A percentile compares a stretch with the other conserved stretches of the same genome.
phyloP scores from a whole-genome alignment of 1,139 yeast species.

The Candida frijolesensis region DNA sequence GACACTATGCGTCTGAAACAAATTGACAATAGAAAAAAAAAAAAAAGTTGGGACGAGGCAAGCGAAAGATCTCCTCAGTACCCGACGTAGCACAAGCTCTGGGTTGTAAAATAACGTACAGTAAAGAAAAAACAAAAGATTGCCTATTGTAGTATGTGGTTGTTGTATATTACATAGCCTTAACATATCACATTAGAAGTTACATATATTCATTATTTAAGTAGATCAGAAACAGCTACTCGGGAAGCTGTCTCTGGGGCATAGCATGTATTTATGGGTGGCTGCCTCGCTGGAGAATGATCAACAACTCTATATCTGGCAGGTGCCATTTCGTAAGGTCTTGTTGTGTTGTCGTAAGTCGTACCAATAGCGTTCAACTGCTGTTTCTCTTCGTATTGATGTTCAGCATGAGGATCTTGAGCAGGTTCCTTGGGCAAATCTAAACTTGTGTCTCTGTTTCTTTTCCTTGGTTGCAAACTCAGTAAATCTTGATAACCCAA shows the following conservation, averaged over 20 bases:
- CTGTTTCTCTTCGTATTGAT: background rate
- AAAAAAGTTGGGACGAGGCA: too few species aligned
- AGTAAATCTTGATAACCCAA: conserved; percentile 57
- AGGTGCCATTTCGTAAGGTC: background rate
- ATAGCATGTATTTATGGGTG: background rate
- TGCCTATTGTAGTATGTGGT: background rate
- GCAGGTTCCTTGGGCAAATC: conserved; percentile 12
- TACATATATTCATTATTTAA: background rate
- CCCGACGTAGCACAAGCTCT: too few species aligned
- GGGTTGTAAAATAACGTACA: too few species aligned
- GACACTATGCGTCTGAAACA: background rate
- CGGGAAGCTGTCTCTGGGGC: background rate
- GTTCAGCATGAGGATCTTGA: background rate
- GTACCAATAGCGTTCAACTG: background rate
- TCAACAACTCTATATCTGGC: conserved; percentile 1
- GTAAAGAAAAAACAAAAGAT: background rate
- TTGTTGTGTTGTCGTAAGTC: background rate
- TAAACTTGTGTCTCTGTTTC: conserved; percentile 16
- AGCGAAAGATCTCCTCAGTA: too few species aligned
- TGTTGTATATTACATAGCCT: background rate
- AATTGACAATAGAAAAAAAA: too few species aligned
- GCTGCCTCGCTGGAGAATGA: background rate
- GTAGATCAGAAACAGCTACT: conserved; percentile 1
- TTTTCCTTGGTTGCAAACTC: conserved; percentile 14
- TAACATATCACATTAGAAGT: background rate